Base-by-base conservation (phyloP, 768 basidiomycete species). In the Fomitopsis serialis region DNA sequence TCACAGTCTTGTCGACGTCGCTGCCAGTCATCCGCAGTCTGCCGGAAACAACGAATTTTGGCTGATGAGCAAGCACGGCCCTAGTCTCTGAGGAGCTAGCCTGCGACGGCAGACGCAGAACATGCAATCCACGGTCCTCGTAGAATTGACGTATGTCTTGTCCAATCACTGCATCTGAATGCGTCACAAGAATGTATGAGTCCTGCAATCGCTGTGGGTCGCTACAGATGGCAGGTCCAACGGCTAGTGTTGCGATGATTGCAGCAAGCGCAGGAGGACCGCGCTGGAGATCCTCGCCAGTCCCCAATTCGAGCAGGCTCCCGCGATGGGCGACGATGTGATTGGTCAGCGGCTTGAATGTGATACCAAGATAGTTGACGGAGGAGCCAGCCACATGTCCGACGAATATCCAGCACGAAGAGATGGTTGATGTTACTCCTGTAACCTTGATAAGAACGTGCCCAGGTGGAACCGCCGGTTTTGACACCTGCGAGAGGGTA, bases 1-100 rank as follows among this genome's bases (percentile, higher is more conserved):
- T 46, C 17, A n/a, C 55, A n/a, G 11, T 50, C 4, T 15, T 15
- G 15, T 40, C 19, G 15, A 40, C 49, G 13, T 8, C 36, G 19
- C 15, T 15, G 6, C 6, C 13, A 17, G 37, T 17, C 15, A 13
- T 8, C 22, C 46, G 32, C 1, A 42, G 15, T 25, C n/a, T 29
- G 3, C 54, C 57, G n/a, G 56, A 58, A 3, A 58, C 34, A 32
- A 64, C 42, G 29, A 62, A 43, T 10, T 45, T 12, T 7, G 51
- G 51, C 3, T 17, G 19, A 24, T 52, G 21, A 34, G 9, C n/a
- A 9, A 21, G n/a, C 17, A 35, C n/a, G 13, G 21, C 15, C 35
- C 15, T 9, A 11, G 46, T n/a, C 6, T 52, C 50, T 3, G 24
- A 10, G 7, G 19, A 13, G 3, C 19, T 42, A 23, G 42, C 23